Evolutionary conservation across 164 flowering plant species (phyloP).

Genomic region (Litsea cubeba): DNA sequence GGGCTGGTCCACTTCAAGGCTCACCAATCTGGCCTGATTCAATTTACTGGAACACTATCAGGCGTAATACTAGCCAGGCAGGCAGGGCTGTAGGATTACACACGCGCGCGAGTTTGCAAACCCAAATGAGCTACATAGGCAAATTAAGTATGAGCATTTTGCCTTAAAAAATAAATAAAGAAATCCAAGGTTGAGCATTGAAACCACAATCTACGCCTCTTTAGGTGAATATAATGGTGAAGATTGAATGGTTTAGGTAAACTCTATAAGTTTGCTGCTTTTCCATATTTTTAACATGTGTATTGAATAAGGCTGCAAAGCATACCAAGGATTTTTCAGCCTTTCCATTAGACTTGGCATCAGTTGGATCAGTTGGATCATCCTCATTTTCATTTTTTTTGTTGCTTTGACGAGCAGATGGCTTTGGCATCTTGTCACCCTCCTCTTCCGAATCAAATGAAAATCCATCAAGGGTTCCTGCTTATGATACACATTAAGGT

Average conservation of each 20-base stretch:
- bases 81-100: not conserved
- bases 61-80: not conserved
- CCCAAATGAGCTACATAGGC: no score
- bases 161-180: no score
- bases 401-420: slow-evolving; percentile 31
- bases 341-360: slow-evolving; percentile 50
- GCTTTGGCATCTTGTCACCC: slow-evolving; percentile 51
- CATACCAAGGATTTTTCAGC: slow-evolving; percentile 61
- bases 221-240: not conserved
- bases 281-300: not conserved
- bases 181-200: not conserved
- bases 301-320: slow-evolving; percentile 1
- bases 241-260: not conserved
- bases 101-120: not conserved
- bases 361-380: slow-evolving; percentile 36
- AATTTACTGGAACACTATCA: not conserved
- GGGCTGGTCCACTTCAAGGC: not conserved
- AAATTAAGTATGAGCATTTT: no score
- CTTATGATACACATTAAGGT: slow-evolving; percentile 2
- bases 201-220: not conserved
- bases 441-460: slow-evolving; percentile 91
- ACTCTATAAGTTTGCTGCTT: not conserved
- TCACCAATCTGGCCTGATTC: not conserved
- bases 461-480: slow-evolving; percentile 89
- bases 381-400: slow-evolving; percentile 50